phyloP scores from a whole-genome alignment of 2,329 filamentous ascomycete species.

The Elsinoe fawcettii region DNA sequence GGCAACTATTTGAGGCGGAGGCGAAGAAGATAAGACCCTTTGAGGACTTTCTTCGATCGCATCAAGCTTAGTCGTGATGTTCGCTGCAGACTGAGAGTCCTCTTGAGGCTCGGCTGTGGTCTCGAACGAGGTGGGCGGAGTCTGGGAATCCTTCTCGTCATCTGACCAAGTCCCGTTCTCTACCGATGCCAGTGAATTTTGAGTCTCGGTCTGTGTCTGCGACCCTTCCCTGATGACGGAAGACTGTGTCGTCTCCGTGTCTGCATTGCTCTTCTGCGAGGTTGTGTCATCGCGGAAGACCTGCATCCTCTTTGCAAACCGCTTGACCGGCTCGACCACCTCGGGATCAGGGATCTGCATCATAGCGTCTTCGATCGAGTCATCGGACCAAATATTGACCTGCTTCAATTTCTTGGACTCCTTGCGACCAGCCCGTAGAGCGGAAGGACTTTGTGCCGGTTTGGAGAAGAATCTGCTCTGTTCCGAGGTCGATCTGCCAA shows the following conservation, averaged over 20 bases:
- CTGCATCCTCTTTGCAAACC: slow-evolving; percentile 17
- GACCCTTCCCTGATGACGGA: slow-evolving; percentile 20
- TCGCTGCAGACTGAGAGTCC: not conserved
- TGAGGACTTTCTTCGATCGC: slow-evolving; percentile 11
- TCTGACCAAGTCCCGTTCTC: slow-evolving; percentile 16
- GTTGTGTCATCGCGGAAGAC: slow-evolving; percentile 15
- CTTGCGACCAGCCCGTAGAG: slow-evolving; percentile 16
- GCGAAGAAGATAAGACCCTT: not conserved
- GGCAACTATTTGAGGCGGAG: not conserved
- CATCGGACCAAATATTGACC: slow-evolving; percentile 43
- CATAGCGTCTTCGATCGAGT: slow-evolving; percentile 39
- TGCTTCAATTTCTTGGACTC: slow-evolving; percentile 24
- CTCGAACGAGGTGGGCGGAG: slow-evolving; percentile 24
- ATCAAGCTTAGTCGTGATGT: not conserved
- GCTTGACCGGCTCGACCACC: slow-evolving; percentile 15
- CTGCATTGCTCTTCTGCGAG: slow-evolving; percentile 18
- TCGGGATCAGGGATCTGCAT: slow-evolving; percentile 27
- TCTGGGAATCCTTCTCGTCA: slow-evolving; percentile 16
- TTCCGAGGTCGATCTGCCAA: slow-evolving; percentile 21
- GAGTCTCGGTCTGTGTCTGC: slow-evolving; percentile 19
- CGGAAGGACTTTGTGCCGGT: slow-evolving; percentile 33
- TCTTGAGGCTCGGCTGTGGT: not conserved
- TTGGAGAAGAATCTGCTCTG: slow-evolving; percentile 42
- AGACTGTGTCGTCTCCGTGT: slow-evolving; percentile 23
- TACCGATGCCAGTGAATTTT: slow-evolving; percentile 5